Percentiles rank a stretch among this genome's conserved stretches.
phyloP scores from a whole-genome alignment of 306 rosid species.

The Cercis canadensis region DNA sequence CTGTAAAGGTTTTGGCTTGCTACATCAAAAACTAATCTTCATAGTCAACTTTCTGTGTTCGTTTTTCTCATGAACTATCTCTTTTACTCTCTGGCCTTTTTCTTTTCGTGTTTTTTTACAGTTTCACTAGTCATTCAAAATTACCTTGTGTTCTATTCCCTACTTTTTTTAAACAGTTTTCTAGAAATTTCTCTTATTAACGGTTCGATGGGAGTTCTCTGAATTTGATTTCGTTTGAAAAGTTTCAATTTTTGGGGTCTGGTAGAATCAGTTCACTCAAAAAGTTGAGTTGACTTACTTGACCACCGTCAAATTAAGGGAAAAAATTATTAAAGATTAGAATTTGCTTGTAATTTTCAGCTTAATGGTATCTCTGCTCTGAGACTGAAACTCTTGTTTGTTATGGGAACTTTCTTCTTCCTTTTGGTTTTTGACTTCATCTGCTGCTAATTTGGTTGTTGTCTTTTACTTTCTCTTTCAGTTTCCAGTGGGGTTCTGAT shows the following conservation, averaged over 20 bases:
- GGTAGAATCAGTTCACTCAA: slow-evolving; percentile 26
- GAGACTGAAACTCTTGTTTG: neutral
- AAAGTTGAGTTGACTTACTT: slow-evolving; percentile 51
- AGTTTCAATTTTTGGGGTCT: neutral
- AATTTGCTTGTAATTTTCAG: neutral
- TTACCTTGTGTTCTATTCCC: slow-evolving; percentile 10
- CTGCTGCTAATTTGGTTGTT: slow-evolving; percentile 4
- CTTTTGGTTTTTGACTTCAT: slow-evolving; percentile 28
- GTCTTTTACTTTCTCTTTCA: slow-evolving; percentile 28
- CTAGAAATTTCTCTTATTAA: neutral
- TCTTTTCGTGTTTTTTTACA: slow-evolving; percentile 8
- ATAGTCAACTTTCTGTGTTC: slow-evolving; percentile 34
- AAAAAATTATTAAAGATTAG: slow-evolving; percentile 36
- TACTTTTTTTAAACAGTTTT: neutral
- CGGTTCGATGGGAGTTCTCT: neutral
- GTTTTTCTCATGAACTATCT: slow-evolving; percentile 42
- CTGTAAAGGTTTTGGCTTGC: slow-evolving; percentile 20
- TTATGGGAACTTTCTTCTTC: neutral
- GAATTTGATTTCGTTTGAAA: slow-evolving; percentile 21
- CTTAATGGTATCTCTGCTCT: neutral
- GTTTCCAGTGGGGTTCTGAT: slow-evolving; percentile 13
- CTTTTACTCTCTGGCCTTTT: slow-evolving; percentile 22
- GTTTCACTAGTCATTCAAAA: neutral
- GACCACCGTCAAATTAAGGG: slow-evolving; percentile 21
- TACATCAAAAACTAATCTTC: slow-evolving; percentile 28